A percentile compares a stretch with the other conserved stretches of the same genome.
Conservation (phyloP, 2,329 filamentous ascomycete species). For the Phoma sp. region DNA sequence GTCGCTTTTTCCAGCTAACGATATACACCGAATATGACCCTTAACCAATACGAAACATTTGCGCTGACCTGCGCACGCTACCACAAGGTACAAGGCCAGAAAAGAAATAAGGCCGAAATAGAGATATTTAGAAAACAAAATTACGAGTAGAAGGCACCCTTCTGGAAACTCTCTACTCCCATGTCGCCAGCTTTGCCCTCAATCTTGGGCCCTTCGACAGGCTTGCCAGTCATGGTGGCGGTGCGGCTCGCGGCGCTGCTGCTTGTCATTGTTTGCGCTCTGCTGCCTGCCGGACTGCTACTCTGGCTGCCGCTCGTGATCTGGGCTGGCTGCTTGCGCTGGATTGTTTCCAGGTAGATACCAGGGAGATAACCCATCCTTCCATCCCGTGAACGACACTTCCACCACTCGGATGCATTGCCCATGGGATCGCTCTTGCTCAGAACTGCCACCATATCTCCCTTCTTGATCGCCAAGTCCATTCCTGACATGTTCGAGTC, state of each 20-base stretch:
- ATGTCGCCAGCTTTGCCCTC: constrained; percentile 69
- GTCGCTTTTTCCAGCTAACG: constrained; percentile 33
- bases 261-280: constrained; percentile 62
- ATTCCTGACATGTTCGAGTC: constrained; percentile 73
- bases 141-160: constrained; percentile 71
- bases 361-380: constrained; percentile 89
- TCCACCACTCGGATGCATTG: constrained; percentile 96
- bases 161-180: constrained; percentile 72
- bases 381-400: constrained; percentile 87
- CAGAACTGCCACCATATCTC: constrained; percentile 91
- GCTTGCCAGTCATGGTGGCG: constrained; percentile 55
- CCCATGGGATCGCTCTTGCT: constrained; percentile 92
- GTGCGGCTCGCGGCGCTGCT: constrained; percentile 49
- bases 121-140: neutral
- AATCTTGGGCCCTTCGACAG: constrained; percentile 55
- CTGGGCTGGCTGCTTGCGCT: constrained; percentile 58
- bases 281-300: constrained; percentile 53
- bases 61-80: constrained; percentile 9
- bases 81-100: constrained; percentile 18
- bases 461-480: constrained; percentile 91
- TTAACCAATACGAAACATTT: constrained; percentile 11
- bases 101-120: constrained; percentile 10
- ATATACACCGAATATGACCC: constrained; percentile 10
- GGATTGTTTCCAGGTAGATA: constrained; percentile 83
- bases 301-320: constrained; percentile 51